phyloP scores from a whole-genome alignment of 805 yeast species.

The Priceomyces fermenticarens region DNA sequence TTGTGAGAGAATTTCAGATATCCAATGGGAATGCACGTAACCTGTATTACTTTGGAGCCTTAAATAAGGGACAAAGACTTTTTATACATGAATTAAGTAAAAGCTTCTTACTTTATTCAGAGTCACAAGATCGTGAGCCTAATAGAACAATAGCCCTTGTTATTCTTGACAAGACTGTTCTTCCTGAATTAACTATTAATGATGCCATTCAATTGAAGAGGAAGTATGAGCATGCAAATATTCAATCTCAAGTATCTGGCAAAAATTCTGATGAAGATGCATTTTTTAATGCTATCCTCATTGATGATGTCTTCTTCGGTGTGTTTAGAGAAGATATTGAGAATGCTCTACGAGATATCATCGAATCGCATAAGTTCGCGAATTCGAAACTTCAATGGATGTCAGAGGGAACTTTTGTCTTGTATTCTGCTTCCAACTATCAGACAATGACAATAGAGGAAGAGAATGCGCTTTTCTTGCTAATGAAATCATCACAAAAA shows the following conservation, averaged over 20 bases:
- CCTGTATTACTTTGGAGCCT: conserved; percentile 65
- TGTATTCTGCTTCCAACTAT: conserved; percentile 33
- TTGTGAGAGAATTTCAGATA: conserved; percentile 39
- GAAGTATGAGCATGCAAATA: conserved; percentile 18
- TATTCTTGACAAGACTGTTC: conserved; percentile 24
- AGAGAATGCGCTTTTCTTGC: conserved; percentile 40
- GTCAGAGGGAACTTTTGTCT: conserved; percentile 39
- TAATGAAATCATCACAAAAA: conserved; percentile 34
- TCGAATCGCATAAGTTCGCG: conserved; percentile 17
- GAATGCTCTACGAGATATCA: conserved; percentile 18
- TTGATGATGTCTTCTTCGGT: conserved; percentile 54
- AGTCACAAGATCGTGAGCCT: conserved; percentile 83
- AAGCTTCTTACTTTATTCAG: conserved; percentile 56
- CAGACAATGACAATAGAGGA: conserved; percentile 31
- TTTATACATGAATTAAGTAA: conserved; percentile 70
- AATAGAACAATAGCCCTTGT: conserved; percentile 66
- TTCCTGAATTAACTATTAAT: conserved; percentile 47
- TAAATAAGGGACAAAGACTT: conserved; percentile 65
- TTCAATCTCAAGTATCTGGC: conserved; percentile 20
- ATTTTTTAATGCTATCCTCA: conserved; percentile 50
- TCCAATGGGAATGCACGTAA: conserved; percentile 20
- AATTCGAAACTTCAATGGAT: conserved; percentile 38
- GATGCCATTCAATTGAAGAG: conserved; percentile 35
- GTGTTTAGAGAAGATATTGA: conserved; percentile 46
- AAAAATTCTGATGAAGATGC: background rate